Percentiles rank a stretch among this genome's conserved stretches.
Conservation (phyloP, 768 basidiomycete species). For the Saitozyma sp. region DNA sequence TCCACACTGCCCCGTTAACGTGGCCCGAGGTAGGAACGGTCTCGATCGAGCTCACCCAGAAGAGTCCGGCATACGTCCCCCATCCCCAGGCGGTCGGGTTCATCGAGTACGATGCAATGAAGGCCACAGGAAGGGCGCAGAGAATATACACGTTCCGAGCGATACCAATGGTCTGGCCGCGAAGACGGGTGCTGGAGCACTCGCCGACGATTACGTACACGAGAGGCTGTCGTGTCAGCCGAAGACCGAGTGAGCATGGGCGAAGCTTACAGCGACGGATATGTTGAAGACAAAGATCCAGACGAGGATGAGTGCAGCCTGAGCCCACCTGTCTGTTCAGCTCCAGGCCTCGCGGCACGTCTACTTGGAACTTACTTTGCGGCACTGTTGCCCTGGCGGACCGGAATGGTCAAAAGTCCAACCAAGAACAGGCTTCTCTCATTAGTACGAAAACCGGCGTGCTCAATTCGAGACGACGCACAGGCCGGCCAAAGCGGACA, state of each 20-base stretch:
- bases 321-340: background rate
- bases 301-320: slow-evolving; percentile 5
- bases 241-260: too few relatives aligned
- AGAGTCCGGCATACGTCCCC: background rate
- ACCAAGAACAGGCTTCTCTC: background rate
- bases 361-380: background rate
- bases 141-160: slow-evolving; percentile 3
- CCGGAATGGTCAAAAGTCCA: slow-evolving; percentile 1
- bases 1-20: background rate
- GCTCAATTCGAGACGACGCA: background rate
- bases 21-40: background rate
- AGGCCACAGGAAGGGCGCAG: background rate
- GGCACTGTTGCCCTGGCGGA: background rate
- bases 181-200: slow-evolving; percentile 3
- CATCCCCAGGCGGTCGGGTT: background rate
- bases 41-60: background rate
- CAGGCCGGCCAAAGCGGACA: slow-evolving; percentile 2
- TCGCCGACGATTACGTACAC: slow-evolving; percentile 1
- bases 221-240: slow-evolving; percentile 1
- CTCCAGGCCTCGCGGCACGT: too few relatives aligned
- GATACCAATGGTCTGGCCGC: slow-evolving; percentile 5
- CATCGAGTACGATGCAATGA: background rate
- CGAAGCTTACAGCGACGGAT: background rate
- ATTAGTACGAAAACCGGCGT: background rate
- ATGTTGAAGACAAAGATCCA: slow-evolving; percentile 5